Base-by-base conservation (phyloP, 257 asterid species). In the Przewalskia tangutica region DNA sequence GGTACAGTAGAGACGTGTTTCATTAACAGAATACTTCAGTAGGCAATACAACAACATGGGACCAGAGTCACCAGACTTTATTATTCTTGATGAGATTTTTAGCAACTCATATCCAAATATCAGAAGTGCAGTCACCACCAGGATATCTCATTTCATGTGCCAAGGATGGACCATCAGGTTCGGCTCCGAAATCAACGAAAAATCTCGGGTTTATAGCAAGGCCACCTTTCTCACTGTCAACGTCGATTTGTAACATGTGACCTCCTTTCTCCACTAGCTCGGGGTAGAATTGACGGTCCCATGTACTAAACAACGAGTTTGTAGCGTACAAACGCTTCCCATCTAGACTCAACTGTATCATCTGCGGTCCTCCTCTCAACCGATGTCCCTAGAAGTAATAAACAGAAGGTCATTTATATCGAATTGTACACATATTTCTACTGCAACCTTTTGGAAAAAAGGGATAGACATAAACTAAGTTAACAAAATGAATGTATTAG, bases 121-220 rank as follows among this genome's bases (percentile, higher is more conserved):
- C 99, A 2, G 99, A 95, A 40, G 99, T 95, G 95, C 99, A 95
- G 86, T 95, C 99, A 18, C 99, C 99, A 13, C 99, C 99, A 0
- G 98, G 99, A 89, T 95, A 95, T 48, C 99, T 89, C 99, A 95
- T 95, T 64, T 95, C 99, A 58, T 95, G 99, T 0, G 97, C 97
- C 84, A 95, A 84, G 9, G 99, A 87, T n/a, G 99, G 95, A 77
- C 99, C 99, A 40, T 91, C 94, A 1, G 98, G 97, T 78, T 95
- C 99, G 8, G 91, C 81, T 32, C 95, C 97, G 13, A 95, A 95
- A 84, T 95, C 99, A 76, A 95, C 97, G 3, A 94, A 90, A 88
- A 95, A 91, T 7, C 86, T 83, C 0, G 90, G 89, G 84, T 95
- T 95, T 68, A 92, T 81, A n/a, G 81, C 81, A 44, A 95, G 97